Base-by-base conservation (phyloP, 495 filamentous ascomycete genomes). In the Penicillium desertorum region DNA sequence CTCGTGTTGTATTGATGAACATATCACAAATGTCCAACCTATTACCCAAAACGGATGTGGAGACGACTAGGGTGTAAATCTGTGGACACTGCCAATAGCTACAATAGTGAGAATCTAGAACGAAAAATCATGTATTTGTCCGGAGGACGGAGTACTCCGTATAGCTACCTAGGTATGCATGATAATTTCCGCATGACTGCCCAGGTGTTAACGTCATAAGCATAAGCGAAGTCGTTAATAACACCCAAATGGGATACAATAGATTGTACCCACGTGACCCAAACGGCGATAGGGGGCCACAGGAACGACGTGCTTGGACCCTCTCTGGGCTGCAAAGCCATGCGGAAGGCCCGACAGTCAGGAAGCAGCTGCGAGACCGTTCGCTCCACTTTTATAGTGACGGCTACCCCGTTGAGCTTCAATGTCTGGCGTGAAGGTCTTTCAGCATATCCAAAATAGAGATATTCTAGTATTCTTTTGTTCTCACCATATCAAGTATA, bases 341-440 rank as follows among this genome's bases (percentile, higher is more conserved):
- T 53, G 51, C 50, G 54, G 51, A 47, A 64, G 67, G 69, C 72
- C 72, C 72, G 71, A 72, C 72, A 75, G 63, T 67, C 66, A 72
- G 72, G 72, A 75, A 71, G 59, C 71, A 70, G 67, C 61, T 72
- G 69, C 70, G 72, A 71, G 66, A 63, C 70, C 72, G 72, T 75
- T 75, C 72, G 70, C 64, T 75, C 70, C 70, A 73, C 70, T 66
- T 57, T 59, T 57, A 16, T 39, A 17, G 36, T 39, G 36, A 39
- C 36, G 16, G 36, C 16, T 52, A 19, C 29, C 17, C 45, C 34
- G 30, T 34, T 34, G 20, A 51, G 30, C 30, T 49, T 49, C 27
- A 14, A 16, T 34, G 16, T 25, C 3, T 29, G 9, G 2, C 12
- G 19, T 9, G 3, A 4, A 9, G 19, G 5, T 29, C 14, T n/a